phyloP scores from a whole-genome alignment of 176 grass and related monocot species.

The Cenchrus americanus region DNA sequence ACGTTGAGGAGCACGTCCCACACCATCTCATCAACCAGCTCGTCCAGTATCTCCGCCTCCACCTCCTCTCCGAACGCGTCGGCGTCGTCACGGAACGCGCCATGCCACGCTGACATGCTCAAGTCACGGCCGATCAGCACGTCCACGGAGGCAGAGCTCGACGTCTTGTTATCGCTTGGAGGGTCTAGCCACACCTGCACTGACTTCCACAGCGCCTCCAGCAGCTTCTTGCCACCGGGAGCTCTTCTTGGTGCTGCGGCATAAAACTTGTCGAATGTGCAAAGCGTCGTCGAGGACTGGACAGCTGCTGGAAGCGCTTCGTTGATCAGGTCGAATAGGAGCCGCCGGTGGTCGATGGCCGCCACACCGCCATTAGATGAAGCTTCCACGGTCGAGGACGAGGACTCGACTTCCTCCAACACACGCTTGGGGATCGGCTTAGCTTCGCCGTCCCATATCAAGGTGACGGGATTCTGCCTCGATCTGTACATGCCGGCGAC shows the following conservation, averaged over 20 bases:
- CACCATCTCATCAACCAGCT: slow-evolving; percentile 77
- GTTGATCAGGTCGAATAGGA: slow-evolving; percentile 84
- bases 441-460: slow-evolving; percentile 32
- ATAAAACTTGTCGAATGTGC: slow-evolving; percentile 55
- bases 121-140: slow-evolving; percentile 72
- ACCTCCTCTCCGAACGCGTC: slow-evolving; percentile 55
- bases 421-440: slow-evolving; percentile 71
- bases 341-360: slow-evolving; percentile 51
- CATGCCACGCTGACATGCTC: slow-evolving; percentile 57
- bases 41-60: slow-evolving; percentile 63
- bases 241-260: slow-evolving; percentile 9
- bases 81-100: slow-evolving; percentile 56
- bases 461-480: slow-evolving; percentile 19
- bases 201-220: slow-evolving; percentile 54
- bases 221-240: slow-evolving; percentile 49
- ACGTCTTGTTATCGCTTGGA: neutral
- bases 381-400: neutral
- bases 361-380: neutral
- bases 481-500: slow-evolving; percentile 54
- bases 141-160: slow-evolving; percentile 48
- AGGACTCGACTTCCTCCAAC: slow-evolving; percentile 64
- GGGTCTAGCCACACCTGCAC: slow-evolving; percentile 45
- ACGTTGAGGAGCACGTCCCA: slow-evolving; percentile 75
- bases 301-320: slow-evolving; percentile 57
- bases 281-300: slow-evolving; percentile 28